Evolutionary conservation across 306 rosid species (phyloP).

Genomic region (Citrullus colocynthis): DNA sequence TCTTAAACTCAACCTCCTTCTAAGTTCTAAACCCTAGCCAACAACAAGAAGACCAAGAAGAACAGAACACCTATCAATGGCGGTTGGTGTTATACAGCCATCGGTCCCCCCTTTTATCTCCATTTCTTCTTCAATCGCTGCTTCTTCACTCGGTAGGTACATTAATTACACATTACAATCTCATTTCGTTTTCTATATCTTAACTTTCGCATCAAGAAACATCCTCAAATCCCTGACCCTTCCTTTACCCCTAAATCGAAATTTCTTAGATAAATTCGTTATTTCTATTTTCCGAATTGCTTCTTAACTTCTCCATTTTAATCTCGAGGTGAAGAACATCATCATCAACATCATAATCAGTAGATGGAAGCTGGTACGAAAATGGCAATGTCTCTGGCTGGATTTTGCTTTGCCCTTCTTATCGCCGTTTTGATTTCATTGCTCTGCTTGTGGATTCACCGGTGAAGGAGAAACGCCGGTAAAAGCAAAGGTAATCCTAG

Average conservation of each 20-base stretch:
- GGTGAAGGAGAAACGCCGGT: conserved; percentile 8
- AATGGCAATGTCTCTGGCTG: conserved; percentile 29
- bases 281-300: not conserved
- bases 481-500: not conserved
- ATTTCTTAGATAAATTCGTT: not conserved
- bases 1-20: conserved; percentile 32
- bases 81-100: not conserved
- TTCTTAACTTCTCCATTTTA: not conserved
- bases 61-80: not conserved
- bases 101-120: too few relatives aligned
- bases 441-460: conserved; percentile 46
- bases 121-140: conserved; percentile 31
- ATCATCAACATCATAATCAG: not conserved
- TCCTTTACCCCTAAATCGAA: not conserved
- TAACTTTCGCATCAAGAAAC: not conserved
- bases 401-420: conserved; percentile 25
- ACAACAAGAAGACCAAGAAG: not conserved
- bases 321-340: conserved; percentile 10
- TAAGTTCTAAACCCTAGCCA: conserved; percentile 1
- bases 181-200: not conserved
- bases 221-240: too few relatives aligned
- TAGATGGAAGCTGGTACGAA: conserved; percentile 36
- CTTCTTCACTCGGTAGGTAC: conserved; percentile 43
- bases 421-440: conserved; percentile 28
- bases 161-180: not conserved